A percentile compares a stretch with the other conserved stretches of the same genome.
phyloP scores from a whole-genome alignment of 2,329 filamentous ascomycete genomes.

The Pseudogymnoascus verrucosus region DNA sequence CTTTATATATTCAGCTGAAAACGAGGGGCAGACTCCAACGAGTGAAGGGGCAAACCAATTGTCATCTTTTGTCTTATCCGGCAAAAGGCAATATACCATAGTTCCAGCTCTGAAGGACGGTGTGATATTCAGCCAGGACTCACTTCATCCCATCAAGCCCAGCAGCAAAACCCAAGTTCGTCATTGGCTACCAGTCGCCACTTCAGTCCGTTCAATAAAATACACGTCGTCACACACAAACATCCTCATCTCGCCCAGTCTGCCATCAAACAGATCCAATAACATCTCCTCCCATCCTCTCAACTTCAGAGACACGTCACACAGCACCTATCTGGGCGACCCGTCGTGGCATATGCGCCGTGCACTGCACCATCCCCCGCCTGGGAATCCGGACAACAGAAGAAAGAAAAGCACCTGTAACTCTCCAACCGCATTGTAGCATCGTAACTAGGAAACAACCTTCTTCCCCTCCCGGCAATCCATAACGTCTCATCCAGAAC shows the following conservation, averaged over 20 bases:
- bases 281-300: not conserved
- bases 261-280: not conserved
- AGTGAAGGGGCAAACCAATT: not conserved
- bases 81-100: not conserved
- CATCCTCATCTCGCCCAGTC: not conserved
- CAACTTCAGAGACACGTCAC: not conserved
- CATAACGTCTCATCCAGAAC: not conserved
- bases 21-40: not conserved
- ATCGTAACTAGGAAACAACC: not conserved
- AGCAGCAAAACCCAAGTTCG: not conserved
- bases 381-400: not conserved
- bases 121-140: not conserved
- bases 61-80: not conserved
- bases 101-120: not conserved
- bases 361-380: not conserved
- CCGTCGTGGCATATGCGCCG: not conserved
- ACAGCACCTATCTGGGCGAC: not conserved
- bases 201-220: not conserved
- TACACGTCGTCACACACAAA: constrained; percentile 3
- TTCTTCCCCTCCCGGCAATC: not conserved
- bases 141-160: not conserved
- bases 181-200: not conserved
- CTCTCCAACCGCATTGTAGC: not conserved
- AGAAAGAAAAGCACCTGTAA: not conserved
- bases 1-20: not conserved